Evolutionary conservation across 148 eudicot species (phyloP).

Genomic region (Cornus controversa): DNA sequence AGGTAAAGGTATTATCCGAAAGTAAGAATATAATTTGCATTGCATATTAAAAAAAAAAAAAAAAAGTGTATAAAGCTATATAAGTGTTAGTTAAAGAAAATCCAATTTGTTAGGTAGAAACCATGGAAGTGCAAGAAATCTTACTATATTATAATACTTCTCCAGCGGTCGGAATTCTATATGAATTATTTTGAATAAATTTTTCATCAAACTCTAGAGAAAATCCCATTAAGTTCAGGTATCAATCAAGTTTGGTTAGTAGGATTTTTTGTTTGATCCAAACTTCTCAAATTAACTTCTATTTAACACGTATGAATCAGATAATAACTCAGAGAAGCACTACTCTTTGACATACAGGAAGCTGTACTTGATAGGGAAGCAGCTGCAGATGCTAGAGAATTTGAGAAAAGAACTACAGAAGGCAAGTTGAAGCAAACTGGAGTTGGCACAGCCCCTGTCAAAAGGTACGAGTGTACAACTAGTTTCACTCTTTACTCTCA

Average conservation of each 20-base stretch:
- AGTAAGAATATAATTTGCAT: no score
- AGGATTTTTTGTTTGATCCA: not conserved
- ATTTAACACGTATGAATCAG: not conserved
- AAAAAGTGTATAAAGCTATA: not conserved
- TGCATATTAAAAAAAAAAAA: not conserved
- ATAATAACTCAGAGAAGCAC: not conserved
- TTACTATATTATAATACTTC: no score
- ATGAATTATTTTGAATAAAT: not conserved
- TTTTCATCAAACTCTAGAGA: not conserved
- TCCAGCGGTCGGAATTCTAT: no score
- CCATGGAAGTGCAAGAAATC: no score
- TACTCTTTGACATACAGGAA: constrained; percentile 24
- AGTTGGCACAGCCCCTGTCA: constrained; percentile 25
- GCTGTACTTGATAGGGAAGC: constrained; percentile 17
- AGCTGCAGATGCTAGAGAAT: constrained; percentile 1
- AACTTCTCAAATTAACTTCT: not conserved
- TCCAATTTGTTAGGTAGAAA: no score
- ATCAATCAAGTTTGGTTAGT: not conserved
- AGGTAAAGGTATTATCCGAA: not conserved
- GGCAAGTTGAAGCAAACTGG: constrained; percentile 29
- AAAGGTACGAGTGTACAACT: constrained; percentile 35
- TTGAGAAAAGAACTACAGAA: constrained; percentile 10
- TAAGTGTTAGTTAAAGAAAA: no score
- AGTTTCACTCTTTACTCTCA: no score
- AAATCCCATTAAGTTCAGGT: not conserved